Evolutionary conservation across 208 protist species (phyloP).

Genomic region (Strigomonas culicis): DNA sequence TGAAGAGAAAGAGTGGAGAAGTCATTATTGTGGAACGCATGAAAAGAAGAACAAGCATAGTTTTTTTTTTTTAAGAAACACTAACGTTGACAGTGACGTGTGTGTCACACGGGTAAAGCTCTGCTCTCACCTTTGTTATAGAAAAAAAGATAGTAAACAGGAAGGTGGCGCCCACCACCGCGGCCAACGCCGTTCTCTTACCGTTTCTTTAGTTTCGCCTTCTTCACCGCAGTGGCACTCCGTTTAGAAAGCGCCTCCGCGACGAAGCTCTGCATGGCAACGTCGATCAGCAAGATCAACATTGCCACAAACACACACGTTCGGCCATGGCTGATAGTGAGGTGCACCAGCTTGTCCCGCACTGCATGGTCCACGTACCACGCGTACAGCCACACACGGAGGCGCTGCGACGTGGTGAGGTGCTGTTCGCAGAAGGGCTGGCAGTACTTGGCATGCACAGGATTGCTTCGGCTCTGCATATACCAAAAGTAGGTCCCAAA

Average conservation of each 20-base stretch:
- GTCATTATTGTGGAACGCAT: background rate
- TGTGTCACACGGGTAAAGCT: no score
- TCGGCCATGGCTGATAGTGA: no score
- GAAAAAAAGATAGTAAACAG: no score
- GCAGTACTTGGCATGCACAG: constrained; percentile 2
- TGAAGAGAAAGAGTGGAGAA: background rate
- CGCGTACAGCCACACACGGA: background rate
- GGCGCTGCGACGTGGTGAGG: background rate
- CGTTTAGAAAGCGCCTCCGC: constrained; percentile 12
- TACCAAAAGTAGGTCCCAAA: constrained; percentile 6
- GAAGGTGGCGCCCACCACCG: no score
- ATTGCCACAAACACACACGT: background rate
- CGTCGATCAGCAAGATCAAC: background rate
- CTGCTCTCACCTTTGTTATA: no score
- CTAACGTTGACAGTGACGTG: background rate
- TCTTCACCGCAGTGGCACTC: constrained; percentile 2
- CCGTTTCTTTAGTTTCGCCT: background rate
- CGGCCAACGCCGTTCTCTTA: no score
- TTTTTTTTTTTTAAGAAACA: background rate
- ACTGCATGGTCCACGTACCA: constrained; percentile 9
- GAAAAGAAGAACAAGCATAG: constrained; percentile 12
- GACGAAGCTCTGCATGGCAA: no score
- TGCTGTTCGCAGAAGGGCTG: background rate
- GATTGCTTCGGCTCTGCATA: background rate
- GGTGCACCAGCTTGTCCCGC: no score